Evolutionary conservation across 805 yeast species (phyloP), one percentile per base, ranked within the genome.

Genomic region (Starmerella apis): DNA sequence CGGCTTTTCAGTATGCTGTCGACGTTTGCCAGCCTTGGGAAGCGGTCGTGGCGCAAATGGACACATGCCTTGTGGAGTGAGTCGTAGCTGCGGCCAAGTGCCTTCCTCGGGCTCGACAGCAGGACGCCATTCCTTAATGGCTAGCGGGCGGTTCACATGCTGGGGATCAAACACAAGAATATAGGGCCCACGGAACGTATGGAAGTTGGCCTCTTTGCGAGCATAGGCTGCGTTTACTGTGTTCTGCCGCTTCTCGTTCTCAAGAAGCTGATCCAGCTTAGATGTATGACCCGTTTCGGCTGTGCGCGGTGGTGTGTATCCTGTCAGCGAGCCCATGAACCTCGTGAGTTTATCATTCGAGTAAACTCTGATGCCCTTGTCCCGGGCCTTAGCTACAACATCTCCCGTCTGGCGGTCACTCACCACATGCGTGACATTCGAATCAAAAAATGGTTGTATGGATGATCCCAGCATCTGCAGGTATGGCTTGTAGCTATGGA

Each of bases 171-270:
- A 90, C 33, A 86, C 81, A 56, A 82, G 80, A 24, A 86, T 69
- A 65, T 80, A 86, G 6, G 81, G 78, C 33, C 81, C 79, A 46
- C 79, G 80, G 65, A 92, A 85, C 63, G 84, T 84, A 61, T 81
- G 80, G 60, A 83, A 76, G 63, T 90, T 96, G 9, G 25, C 13
- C 59, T 85, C 95, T 50, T 95, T 72, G 56, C 75, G 79, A 2
- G 94, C 92, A 54, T 73, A 75, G 11, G 94, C 92, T 63, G 88
- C 96, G 56, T 95, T 76, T 64, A 88, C 96, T 5, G 51, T 28
- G 32, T 46, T 41, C 44, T 32, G 20, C 16, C 54, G 48, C 32
- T 82, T 76, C 62, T 92, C 98, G 61, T 86, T 87, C 55, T 80
- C 79, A 59, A 90, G 73, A 55, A 90, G 71, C 44, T 81, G 77